A percentile compares a stretch with the other conserved stretches of the same genome.
These are phyloP conservation scores for Pichia cactophila DNA, from an alignment of 1,139 yeast species.

Conservation along the genomic window DNA sequence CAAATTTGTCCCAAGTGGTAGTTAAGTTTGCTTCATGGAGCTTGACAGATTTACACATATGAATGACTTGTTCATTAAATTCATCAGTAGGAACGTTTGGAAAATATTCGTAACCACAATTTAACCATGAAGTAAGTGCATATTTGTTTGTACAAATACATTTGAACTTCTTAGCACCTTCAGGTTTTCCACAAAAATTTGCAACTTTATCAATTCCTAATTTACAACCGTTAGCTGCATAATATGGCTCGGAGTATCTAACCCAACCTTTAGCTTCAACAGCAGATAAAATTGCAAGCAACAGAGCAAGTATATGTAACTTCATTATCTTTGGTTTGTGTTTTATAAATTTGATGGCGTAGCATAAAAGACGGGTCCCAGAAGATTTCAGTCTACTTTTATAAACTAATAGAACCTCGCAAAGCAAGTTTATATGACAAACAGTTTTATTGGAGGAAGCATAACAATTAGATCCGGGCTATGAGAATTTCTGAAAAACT, in stretches of 20 bases:
- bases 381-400: too few species aligned
- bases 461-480: too few species aligned
- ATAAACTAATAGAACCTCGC: too few species aligned
- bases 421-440: too few species aligned
- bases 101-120: constrained; percentile 10
- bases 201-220: constrained; percentile 27
- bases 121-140: constrained; percentile 14
- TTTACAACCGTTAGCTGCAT: constrained; percentile 28
- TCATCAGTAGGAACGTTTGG: neutral
- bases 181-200: constrained; percentile 26
- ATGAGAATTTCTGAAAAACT: too few species aligned
- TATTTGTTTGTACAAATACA: constrained; percentile 21
- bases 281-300: neutral
- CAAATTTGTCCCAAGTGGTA: neutral
- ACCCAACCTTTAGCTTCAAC: constrained; percentile 9
- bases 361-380: neutral
- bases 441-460: too few species aligned
- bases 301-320: neutral
- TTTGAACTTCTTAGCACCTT: constrained; percentile 19
- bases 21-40: neutral
- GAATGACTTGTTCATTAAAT: neutral
- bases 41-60: neutral
- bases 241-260: constrained; percentile 15
- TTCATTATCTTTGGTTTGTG: neutral
- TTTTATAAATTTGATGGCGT: too few species aligned